These are phyloP conservation scores for Phytophthora lateralis DNA, from an alignment of 352 stramenopile genomes.

Conservation along the genomic window DNA sequence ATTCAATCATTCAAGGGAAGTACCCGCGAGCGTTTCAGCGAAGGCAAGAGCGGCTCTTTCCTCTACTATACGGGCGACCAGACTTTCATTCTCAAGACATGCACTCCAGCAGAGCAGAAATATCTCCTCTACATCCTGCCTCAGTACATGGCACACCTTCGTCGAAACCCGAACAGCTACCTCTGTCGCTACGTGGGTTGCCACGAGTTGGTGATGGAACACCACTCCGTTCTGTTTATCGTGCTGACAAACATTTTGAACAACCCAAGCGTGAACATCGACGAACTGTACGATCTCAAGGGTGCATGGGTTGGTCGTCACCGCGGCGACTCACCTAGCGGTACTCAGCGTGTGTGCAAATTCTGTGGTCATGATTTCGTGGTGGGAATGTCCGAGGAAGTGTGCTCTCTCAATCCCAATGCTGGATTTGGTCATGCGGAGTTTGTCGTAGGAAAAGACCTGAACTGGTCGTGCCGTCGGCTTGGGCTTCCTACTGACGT, in stretches of 20 bases:
- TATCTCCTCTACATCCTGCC: slow-evolving; percentile 89
- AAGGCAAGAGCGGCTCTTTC: slow-evolving; percentile 90
- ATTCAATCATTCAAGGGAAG: slow-evolving; percentile 79
- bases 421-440: slow-evolving; percentile 72
- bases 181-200: slow-evolving; percentile 89
- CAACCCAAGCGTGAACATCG: slow-evolving; percentile 83
- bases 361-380: slow-evolving; percentile 89
- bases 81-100: slow-evolving; percentile 91
- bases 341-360: slow-evolving; percentile 83
- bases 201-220: slow-evolving; percentile 86
- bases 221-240: slow-evolving; percentile 88
- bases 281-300: slow-evolving; percentile 91
- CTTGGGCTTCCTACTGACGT: slow-evolving; percentile 76
- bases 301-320: slow-evolving; percentile 91
- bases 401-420: slow-evolving; percentile 69
- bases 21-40: slow-evolving; percentile 87
- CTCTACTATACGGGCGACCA: slow-evolving; percentile 91
- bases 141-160: slow-evolving; percentile 85
- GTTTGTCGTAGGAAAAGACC: slow-evolving; percentile 85
- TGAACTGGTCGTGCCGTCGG: slow-evolving; percentile 86
- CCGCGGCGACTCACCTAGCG: slow-evolving; percentile 57
- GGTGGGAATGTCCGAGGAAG: slow-evolving; percentile 84
- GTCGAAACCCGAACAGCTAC: slow-evolving; percentile 86
- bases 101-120: slow-evolving; percentile 77
- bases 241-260: slow-evolving; percentile 90